Evolutionary conservation across 257 asterid species (phyloP).

Genomic region (Solanum chmielewskii): DNA sequence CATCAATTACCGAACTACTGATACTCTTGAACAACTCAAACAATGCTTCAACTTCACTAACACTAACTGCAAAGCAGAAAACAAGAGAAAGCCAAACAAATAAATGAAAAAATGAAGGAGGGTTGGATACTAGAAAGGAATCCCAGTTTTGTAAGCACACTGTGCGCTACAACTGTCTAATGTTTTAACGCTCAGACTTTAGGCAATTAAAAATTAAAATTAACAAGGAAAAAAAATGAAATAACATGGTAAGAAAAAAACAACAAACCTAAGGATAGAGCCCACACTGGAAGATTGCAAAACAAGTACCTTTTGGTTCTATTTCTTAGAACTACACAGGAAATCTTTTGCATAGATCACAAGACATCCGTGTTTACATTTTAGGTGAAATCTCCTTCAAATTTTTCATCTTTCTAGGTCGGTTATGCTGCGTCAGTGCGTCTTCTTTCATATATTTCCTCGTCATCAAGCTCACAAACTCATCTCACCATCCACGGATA

Average conservation of each 20-base stretch:
- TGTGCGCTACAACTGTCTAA: background rate
- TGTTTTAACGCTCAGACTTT: background rate
- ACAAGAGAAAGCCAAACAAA: background rate
- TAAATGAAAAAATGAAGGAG: background rate
- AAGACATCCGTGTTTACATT: background rate
- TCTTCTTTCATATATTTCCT: background rate
- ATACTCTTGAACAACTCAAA: conserved; percentile 97
- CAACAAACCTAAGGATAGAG: background rate
- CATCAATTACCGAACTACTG: conserved; percentile 86
- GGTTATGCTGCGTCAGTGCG: background rate
- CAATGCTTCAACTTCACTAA: conserved; percentile 98
- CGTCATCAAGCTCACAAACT: background rate
- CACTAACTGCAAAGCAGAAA: conserved; percentile 66
- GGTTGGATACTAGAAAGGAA: background rate
- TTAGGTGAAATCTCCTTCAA: background rate
- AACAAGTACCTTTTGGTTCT: background rate
- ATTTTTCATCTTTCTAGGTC: background rate
- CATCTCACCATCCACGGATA: background rate
- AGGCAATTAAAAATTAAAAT: background rate
- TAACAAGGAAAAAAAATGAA: background rate
- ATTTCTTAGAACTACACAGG: background rate
- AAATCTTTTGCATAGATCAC: background rate
- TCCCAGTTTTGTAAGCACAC: background rate
- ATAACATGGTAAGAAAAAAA: background rate
- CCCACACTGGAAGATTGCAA: background rate